Base-by-base conservation (phyloP, 2,329 filamentous ascomycete species). In the Beauveria medogensis region DNA sequence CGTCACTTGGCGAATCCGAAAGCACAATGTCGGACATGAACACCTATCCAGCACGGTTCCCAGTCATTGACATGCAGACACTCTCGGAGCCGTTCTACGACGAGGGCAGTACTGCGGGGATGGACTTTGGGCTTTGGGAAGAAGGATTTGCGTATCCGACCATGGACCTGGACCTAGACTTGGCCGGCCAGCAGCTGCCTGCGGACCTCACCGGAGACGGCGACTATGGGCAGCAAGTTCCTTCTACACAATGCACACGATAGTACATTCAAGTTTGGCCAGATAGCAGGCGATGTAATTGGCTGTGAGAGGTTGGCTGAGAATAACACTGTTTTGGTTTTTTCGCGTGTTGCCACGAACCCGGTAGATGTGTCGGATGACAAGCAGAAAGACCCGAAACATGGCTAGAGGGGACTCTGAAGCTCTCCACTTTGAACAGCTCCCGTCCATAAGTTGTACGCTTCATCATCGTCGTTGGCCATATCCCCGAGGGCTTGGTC, bases 121-220 rank as follows among this genome's bases (percentile, higher is more conserved):
- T 68, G 69, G 67, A 75, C 61, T 71, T 72, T 62, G 66, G 68
- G 28, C 65, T 74, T 0, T 75, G 74, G 74, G 73, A 74, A 61
- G 72, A 73, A 50, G 72, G 72, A 1, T 75, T 75, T 61, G 72
- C 72, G 3, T 71, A 74, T 60, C 68, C 72, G 9, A 65, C 69
- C 1, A 70, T 72, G 58, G 71, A 74, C 50, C 63, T 69, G 6
- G 70, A 69, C 28, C 70, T 69, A 47, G 69, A 73, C 48, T 66
- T 74, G 24, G 64, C 68, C 47, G 71, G 72, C 57, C 68, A 61
- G 51, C 37, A 61, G n/a, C 63, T 18, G 52, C 22, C 22, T 3
- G 37, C 18, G 18, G 48, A 51, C 18, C 48, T 22, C 18, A n/a
- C 26, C 9, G 28, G 48, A 28, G 48, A 51, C 48, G 18, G 18